A percentile compares a stretch with the other conserved stretches of the same genome.
These are phyloP conservation scores for Fusarium sarcochroum DNA, from an alignment of 2,329 filamentous ascomycete species.

Conservation along the genomic window DNA sequence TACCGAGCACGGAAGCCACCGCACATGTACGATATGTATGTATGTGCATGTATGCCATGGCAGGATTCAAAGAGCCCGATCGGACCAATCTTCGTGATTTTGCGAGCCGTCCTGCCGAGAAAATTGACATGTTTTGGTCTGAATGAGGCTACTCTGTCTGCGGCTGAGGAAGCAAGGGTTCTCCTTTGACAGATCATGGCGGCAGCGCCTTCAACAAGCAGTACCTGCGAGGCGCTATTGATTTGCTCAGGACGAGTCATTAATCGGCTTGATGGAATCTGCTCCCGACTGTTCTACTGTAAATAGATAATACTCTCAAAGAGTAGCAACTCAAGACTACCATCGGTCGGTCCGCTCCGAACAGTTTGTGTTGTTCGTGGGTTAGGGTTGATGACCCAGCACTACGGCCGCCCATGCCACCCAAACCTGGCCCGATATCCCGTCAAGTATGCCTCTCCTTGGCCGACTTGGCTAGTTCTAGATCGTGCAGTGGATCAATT, in stretches of 20 bases:
- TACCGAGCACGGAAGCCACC: neutral
- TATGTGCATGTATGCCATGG: neutral
- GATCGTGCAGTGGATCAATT: neutral
- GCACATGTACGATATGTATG: neutral
- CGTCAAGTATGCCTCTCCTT: constrained; percentile 15
- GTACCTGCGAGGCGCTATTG: neutral
- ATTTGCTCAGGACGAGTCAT: neutral
- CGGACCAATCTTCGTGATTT: neutral
- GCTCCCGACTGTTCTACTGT: constrained; percentile 11
- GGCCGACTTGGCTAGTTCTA: constrained; percentile 10
- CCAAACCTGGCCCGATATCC: constrained; percentile 32
- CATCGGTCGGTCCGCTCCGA: neutral
- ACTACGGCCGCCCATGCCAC: constrained; percentile 9
- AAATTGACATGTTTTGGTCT: neutral
- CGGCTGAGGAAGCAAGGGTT: constrained; percentile 3
- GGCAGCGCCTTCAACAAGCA: constrained; percentile 17
- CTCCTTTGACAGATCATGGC: constrained; percentile 5
- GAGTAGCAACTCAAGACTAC: neutral
- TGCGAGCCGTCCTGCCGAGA: neutral
- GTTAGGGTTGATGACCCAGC: constrained; percentile 32
- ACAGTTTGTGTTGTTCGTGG: constrained; percentile 5
- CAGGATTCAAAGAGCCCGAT: neutral
- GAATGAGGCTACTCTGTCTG: constrained; percentile 7
- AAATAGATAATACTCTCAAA: neutral
- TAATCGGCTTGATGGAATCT: constrained; percentile 12